phyloP scores from a whole-genome alignment of 1,284 basidiomycete genomes.

The Naganishia cerealis region DNA sequence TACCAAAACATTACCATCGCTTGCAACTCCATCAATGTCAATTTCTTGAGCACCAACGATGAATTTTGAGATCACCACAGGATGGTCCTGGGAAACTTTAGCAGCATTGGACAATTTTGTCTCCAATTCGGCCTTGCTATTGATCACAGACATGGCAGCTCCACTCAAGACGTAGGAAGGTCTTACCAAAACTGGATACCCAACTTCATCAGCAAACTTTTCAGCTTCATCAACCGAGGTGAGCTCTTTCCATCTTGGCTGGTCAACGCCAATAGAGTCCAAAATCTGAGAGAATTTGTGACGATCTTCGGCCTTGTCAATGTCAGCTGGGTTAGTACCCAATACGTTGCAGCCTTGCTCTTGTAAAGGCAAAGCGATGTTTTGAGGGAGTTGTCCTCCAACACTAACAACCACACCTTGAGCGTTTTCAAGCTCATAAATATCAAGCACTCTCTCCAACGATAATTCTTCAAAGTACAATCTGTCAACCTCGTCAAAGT shows the following conservation, averaged over 20 bases:
- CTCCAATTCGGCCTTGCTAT: conserved; percentile 82
- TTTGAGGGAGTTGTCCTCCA: conserved; percentile 96
- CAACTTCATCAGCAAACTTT: conserved; percentile 81
- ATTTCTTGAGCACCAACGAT: conserved; percentile 98
- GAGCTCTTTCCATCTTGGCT: conserved; percentile 94
- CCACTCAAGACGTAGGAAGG: conserved; percentile 98
- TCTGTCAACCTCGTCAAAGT: conserved; percentile 97
- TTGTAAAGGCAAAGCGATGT: conserved; percentile 95
- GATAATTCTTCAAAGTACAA: conserved; percentile 98
- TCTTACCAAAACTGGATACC: conserved; percentile 86
- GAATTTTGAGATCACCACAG: conserved; percentile 97
- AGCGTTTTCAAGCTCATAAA: conserved; percentile 93
- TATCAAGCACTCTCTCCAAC: conserved; percentile 98
- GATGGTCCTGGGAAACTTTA: conserved; percentile 91
- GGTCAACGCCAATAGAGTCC: conserved; percentile 92
- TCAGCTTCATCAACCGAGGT: conserved; percentile 86
- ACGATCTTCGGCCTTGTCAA: conserved; percentile 96
- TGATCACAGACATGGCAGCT: conserved; percentile 98
- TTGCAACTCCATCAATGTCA: conserved; percentile 94
- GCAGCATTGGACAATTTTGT: conserved; percentile 93
- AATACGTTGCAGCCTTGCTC: conserved; percentile 86
- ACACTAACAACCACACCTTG: conserved; percentile 94
- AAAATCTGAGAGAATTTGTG: conserved; percentile 98
- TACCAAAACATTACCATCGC: conserved; percentile 89
- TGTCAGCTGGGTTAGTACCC: conserved; percentile 91